phyloP scores from a whole-genome alignment of 2,329 filamentous ascomycete genomes.

The Colletotrichum coccodes region DNA sequence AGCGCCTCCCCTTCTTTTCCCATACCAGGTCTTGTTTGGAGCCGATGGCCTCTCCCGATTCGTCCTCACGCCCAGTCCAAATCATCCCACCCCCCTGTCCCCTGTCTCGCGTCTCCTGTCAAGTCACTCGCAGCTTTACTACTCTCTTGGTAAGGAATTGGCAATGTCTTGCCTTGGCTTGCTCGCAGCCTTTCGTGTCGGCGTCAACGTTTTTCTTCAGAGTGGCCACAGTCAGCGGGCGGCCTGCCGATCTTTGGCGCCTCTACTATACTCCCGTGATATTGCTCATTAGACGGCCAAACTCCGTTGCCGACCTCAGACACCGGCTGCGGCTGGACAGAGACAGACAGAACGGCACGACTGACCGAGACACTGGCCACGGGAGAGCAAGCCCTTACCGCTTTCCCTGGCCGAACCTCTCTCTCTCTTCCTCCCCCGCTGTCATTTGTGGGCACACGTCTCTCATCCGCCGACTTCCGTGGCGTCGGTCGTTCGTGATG shows the following conservation, averaged over 20 bases:
- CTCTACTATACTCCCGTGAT: not conserved
- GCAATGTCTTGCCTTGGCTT: constrained; percentile 23
- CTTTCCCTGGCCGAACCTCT: constrained; percentile 8
- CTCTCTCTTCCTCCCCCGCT: not conserved
- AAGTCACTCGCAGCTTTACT: not conserved
- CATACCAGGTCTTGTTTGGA: not conserved
- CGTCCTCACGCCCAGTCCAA: not conserved
- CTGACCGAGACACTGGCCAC: not conserved
- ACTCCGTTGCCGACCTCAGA: not conserved
- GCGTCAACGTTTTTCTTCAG: not conserved
- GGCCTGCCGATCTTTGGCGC: constrained; percentile 3
- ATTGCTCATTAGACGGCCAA: not conserved
- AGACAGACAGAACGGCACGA: not conserved
- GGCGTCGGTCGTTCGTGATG: not conserved
- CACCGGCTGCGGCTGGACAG: not conserved
- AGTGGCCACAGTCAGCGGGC: not conserved
- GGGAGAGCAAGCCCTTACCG: not conserved
- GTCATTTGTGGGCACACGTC: not conserved
- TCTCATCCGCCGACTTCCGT: not conserved
- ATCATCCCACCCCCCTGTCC: not conserved
- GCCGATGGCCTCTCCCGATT: not conserved
- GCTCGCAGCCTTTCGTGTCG: constrained; percentile 20
- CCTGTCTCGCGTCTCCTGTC: not conserved
- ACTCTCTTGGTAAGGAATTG: constrained; percentile 5
- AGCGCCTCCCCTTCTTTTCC: constrained; percentile 6